Conservation (phyloP, 176 grass and related monocot genomes). For the Avena sativa region DNA sequence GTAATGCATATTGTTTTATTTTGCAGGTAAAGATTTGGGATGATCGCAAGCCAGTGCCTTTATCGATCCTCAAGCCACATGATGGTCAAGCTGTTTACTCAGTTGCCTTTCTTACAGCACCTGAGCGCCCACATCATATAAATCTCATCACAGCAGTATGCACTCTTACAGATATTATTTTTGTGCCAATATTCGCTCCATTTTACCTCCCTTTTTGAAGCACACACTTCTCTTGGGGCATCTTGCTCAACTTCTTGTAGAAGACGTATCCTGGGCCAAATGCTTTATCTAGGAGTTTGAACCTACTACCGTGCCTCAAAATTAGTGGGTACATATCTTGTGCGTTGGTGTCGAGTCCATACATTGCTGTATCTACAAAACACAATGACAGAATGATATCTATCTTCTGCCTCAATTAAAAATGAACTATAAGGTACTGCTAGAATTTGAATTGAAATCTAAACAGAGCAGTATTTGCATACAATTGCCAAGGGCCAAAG, state of each 20-base stretch:
- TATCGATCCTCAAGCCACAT: slow-evolving; percentile 81
- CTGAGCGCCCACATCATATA: slow-evolving; percentile 86
- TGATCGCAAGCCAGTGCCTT: slow-evolving; percentile 72
- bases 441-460: neutral
- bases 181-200: neutral
- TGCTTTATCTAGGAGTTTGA: slow-evolving; percentile 15
- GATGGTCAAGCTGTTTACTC: slow-evolving; percentile 89
- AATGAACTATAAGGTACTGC: neutral
- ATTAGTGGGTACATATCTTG: neutral
- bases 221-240: slow-evolving; percentile 12
- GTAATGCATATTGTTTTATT: slow-evolving; percentile 39
- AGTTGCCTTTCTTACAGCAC: slow-evolving; percentile 88
- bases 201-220: slow-evolving; percentile 16
- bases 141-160: slow-evolving; percentile 96
- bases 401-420: neutral
- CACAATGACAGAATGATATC: neutral
- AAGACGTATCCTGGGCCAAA: neutral
- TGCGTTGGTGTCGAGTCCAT: neutral
- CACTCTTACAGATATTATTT: slow-evolving; percentile 40
- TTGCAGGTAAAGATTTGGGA: slow-evolving; percentile 98
- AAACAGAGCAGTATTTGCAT: slow-evolving; percentile 16
- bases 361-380: neutral
- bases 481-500: slow-evolving; percentile 13
- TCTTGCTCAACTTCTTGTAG: neutral
- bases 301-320: neutral